Base-by-base conservation (phyloP, 345 rosid species). In the Lumnitzera littorea region DNA sequence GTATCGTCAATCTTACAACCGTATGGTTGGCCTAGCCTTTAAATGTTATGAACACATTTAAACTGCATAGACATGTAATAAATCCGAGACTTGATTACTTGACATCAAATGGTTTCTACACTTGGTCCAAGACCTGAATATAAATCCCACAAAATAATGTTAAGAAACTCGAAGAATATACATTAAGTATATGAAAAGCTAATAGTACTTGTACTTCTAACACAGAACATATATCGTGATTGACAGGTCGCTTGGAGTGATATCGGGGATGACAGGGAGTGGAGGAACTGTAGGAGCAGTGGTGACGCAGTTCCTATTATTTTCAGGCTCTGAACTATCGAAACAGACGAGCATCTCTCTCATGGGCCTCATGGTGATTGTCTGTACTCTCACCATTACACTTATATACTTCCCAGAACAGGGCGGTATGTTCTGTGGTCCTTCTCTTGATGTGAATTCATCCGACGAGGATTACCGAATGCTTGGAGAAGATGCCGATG, bases 201-300 rank as follows among this genome's bases (percentile, higher is more conserved):
- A 50, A 14, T 10, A 50, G 13, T 50, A 4, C 53, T 50, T 9
- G 13, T 50, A 4, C 53, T 50, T 9, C 6, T 6, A 52, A 52
- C 31, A 27, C 31, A 16, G 0, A 16, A 8, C 24, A 16, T 16
- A 6, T n/a, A n/a, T 24, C 10, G 8, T n/a, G 20, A 52, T 10
- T 55, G 66, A 74, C 79, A 91, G 96, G 79, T 91, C 95, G 1
- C 69, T 88, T 13, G 96, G 98, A 65, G 86, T 84, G 64, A 83
- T 88, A 60, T 72, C 95, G 15, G 96, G 95, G 53, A 86, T 91
- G 80, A 84, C 95, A 6, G 96, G 95, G 31, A 81, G 89, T 12
- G 96, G 98, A 13, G 98, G 98, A 1, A 84, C 95, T 0, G 51
- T 81, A 8, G 96, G 95, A 6, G 96, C 95, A 11, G 95, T 86